Evolutionary conservation across 345 rosid genomes (phyloP).

Genomic region (Viola odorata): DNA sequence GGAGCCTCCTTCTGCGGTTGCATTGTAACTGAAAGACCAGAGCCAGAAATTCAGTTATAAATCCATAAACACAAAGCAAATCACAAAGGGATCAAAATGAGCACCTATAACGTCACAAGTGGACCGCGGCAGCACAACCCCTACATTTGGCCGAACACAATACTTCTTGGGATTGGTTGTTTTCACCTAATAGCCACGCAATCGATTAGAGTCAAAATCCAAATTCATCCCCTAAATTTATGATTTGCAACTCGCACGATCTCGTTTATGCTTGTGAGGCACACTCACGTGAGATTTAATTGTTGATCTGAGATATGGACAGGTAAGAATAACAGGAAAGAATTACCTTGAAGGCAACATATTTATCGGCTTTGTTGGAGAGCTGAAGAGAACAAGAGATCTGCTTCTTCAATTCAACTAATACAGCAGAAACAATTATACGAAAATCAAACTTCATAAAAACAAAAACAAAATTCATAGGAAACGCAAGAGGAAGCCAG

Average conservation of each 20-base stretch:
- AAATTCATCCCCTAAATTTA: too few species aligned
- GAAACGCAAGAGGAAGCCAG: neutral
- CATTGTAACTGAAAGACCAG: conserved; percentile 57
- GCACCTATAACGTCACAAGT: conserved; percentile 61
- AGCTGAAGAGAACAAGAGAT: conserved; percentile 73
- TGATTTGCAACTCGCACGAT: too few species aligned
- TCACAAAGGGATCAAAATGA: neutral
- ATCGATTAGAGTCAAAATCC: too few species aligned
- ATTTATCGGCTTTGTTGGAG: conserved; percentile 54
- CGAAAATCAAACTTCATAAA: conserved; percentile 7
- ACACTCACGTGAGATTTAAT: too few species aligned
- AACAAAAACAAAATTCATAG: conserved; percentile 5
- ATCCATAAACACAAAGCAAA: conserved; percentile 1
- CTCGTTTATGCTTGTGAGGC: too few species aligned
- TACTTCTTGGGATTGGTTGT: conserved; percentile 82
- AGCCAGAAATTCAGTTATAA: neutral
- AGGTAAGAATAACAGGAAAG: neutral
- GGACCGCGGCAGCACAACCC: conserved; percentile 63
- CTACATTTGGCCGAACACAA: conserved; percentile 76
- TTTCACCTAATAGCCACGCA: conserved; percentile 46
- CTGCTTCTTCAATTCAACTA: conserved; percentile 87
- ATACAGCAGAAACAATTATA: conserved; percentile 10
- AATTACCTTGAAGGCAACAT: conserved; percentile 78
- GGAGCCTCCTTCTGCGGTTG: conserved; percentile 83
- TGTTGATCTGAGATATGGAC: neutral